Evolutionary conservation across 768 basidiomycete species (phyloP).

Genomic region (Crassisporium funariophilum): DNA sequence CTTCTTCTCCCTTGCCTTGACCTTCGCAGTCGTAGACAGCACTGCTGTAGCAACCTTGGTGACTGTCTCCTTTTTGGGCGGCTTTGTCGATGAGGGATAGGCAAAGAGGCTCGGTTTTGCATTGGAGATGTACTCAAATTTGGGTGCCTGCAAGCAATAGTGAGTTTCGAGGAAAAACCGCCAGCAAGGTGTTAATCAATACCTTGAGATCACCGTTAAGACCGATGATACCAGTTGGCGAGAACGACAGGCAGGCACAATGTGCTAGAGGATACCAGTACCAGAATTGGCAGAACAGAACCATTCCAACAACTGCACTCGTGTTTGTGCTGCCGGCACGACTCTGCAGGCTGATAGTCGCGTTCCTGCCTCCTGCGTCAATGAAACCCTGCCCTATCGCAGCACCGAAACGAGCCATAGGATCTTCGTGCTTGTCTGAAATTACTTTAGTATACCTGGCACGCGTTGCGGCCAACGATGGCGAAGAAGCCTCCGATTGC

Average conservation of each 20-base stretch:
- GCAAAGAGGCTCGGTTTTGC: constrained; percentile 91
- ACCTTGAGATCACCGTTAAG: constrained; percentile 86
- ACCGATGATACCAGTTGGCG: constrained; percentile 94
- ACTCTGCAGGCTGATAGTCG: constrained; percentile 91
- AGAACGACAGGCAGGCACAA: constrained; percentile 89
- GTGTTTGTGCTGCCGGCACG: constrained; percentile 92
- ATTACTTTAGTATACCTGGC: constrained; percentile 89
- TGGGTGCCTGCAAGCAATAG: constrained; percentile 67
- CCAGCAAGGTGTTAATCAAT: not conserved
- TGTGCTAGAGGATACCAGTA: constrained; percentile 99
- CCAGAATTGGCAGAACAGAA: constrained; percentile 98
- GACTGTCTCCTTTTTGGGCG: constrained; percentile 90
- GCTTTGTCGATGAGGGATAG: constrained; percentile 84
- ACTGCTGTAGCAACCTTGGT: constrained; percentile 94
- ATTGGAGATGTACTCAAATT: constrained; percentile 90
- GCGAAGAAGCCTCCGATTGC: constrained; percentile 88
- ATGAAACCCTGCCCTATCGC: constrained; percentile 95
- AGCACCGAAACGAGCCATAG: constrained; percentile 98
- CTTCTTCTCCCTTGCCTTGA: constrained; percentile 92
- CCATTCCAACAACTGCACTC: constrained; percentile 96
- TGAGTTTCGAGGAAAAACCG: constrained; percentile 9
- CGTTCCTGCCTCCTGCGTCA: constrained; percentile 96
- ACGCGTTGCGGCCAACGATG: constrained; percentile 78
- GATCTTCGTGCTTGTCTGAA: constrained; percentile 96
- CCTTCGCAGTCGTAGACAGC: constrained; percentile 94